Evolutionary conservation across 768 basidiomycete species (phyloP), one percentile per base, ranked within the genome.

Genomic region (Pleurotus salmoneostramineus): DNA sequence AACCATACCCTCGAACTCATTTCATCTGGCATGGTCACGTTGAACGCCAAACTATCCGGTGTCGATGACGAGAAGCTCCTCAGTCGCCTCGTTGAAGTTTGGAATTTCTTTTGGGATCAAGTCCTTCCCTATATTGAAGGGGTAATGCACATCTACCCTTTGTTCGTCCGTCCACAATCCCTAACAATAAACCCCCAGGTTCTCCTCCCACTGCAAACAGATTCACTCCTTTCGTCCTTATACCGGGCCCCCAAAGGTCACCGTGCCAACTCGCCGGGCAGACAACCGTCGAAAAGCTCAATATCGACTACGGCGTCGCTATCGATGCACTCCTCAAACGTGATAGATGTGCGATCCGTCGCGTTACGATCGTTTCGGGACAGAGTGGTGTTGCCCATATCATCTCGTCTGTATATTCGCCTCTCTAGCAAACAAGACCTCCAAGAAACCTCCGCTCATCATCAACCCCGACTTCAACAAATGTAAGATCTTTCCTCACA

Each of bases 91-190:
- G 90, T 94, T 1, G 93, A 95, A 63, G 79, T 91, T 14, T 98
- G 95, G 94, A 83, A 81, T 11, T 95, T 96, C 77, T 97, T 97
- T 72, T 96, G 91, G 89, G 89, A 89, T 63, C 86, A 91, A 60
- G 86, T 94, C 31, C 74, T 95, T 5, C 89, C 92, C 6, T 95
- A 94, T 66, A 76, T 93, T 35, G 92, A 94, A 79, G 92, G 91
- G 56, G 91, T 93, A 64, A 67, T 27, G 21, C 86, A 78, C 7
- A 27, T 17, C 3, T 42, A 33, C 34, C 35, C 11, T 12, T 56
- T 34, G 59, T 59, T 48, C 17, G 56, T n/a, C 12, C 32, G 21
- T n/a, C 27, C 10, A 4, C 33, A 34, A 15, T n/a, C 42, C 57
- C 35, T 27, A 27, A 27, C 21, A 27, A 12, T 33, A 33, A 15